Percentiles rank a stretch among this genome's conserved stretches.
Evolutionary conservation across 352 stramenopile species (phyloP).

Genomic region (Phytophthora pisi): DNA sequence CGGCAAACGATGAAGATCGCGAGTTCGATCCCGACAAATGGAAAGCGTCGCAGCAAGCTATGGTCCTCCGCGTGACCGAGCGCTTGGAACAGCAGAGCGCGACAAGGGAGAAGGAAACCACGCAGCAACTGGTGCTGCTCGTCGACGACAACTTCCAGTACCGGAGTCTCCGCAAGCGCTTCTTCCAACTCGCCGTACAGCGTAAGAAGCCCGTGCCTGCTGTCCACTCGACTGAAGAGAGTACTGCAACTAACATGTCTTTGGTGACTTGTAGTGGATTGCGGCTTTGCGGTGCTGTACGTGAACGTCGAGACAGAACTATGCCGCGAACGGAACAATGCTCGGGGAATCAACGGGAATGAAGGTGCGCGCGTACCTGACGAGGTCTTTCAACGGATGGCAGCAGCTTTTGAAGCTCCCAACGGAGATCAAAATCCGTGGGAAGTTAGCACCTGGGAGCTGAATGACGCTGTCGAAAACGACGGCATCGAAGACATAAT

Average conservation of each 20-base stretch:
- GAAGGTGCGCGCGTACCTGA: constrained; percentile 41
- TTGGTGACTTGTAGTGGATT: constrained; percentile 38
- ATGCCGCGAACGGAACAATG: constrained; percentile 52
- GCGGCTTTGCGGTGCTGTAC: constrained; percentile 55
- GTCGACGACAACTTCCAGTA: constrained; percentile 80
- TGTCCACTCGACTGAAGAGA: neutral
- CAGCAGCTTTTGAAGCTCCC: constrained; percentile 48
- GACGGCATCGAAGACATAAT: constrained; percentile 15
- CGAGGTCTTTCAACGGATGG: constrained; percentile 57
- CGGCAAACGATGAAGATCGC: neutral
- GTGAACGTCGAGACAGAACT: constrained; percentile 32
- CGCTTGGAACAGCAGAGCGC: constrained; percentile 15
- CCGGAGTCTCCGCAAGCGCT: constrained; percentile 72
- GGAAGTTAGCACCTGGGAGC: constrained; percentile 40
- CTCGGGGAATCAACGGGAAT: constrained; percentile 13
- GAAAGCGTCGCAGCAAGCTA: constrained; percentile 59
- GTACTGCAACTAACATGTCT: constrained; percentile 24
- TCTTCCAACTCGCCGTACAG: constrained; percentile 56
- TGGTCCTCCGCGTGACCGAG: constrained; percentile 38
- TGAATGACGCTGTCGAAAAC: constrained; percentile 1
- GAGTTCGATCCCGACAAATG: constrained; percentile 58
- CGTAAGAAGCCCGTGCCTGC: constrained; percentile 24
- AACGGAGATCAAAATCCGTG: constrained; percentile 29
- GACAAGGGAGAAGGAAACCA: neutral
- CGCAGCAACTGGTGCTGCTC: constrained; percentile 48